These are phyloP conservation scores for Coniosporium apollinis DNA, from an alignment of 495 filamentous ascomycete genomes.

Conservation along the genomic window DNA sequence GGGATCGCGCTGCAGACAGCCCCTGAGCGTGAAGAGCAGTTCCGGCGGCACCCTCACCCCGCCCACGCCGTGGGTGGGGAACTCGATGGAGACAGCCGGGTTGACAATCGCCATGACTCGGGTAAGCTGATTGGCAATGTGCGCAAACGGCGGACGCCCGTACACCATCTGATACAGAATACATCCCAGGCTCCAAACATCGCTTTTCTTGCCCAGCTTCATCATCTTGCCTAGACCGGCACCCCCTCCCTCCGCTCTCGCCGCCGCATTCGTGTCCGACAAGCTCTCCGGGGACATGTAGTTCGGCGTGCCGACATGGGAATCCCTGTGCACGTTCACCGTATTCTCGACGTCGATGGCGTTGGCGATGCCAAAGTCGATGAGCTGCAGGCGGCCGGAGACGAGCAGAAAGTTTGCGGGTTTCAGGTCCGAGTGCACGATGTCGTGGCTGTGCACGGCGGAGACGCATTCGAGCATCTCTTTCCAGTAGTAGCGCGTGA, in stretches of 20 bases:
- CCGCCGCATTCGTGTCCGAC: constrained; percentile 64
- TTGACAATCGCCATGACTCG: constrained; percentile 77
- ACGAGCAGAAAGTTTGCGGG: constrained; percentile 53
- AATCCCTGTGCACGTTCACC: constrained; percentile 91
- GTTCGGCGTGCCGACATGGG: constrained; percentile 87
- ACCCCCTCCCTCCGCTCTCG: constrained; percentile 7
- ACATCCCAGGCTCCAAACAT: constrained; percentile 92
- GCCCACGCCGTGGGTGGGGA: constrained; percentile 58
- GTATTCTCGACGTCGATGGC: constrained; percentile 84
- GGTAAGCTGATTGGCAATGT: constrained; percentile 67
- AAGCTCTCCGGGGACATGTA: constrained; percentile 97
- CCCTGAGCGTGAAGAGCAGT: constrained; percentile 54
- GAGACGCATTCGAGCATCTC: constrained; percentile 96
- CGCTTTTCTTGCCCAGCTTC: constrained; percentile 88
- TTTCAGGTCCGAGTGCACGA: constrained; percentile 93
- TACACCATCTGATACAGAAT: constrained; percentile 98
- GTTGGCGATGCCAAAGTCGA: constrained; percentile 83
- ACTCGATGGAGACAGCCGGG: constrained; percentile 66
- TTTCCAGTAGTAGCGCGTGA: constrained; percentile 94
- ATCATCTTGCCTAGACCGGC: constrained; percentile 40
- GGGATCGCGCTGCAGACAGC: constrained; percentile 68
- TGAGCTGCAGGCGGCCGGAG: constrained; percentile 29
- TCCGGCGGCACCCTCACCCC: constrained; percentile 51
- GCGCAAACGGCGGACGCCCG: constrained; percentile 78
- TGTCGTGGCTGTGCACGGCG: constrained; percentile 71